Base-by-base conservation (phyloP, 352 stramenopile species). In the Halophytophthora batemanensis region DNA sequence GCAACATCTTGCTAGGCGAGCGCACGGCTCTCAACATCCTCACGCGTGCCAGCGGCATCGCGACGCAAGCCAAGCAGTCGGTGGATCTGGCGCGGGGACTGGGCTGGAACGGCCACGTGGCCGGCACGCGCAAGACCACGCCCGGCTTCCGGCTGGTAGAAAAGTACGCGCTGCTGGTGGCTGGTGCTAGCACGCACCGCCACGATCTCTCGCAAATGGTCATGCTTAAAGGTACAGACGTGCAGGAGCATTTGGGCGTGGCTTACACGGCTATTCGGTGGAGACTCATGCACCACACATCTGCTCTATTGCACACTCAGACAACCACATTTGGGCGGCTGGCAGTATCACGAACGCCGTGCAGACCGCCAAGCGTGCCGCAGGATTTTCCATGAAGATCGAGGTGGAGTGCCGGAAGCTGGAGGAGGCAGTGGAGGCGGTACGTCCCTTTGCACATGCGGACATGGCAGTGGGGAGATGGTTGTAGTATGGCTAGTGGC, bases 181-280 rank as follows among this genome's bases (percentile, higher is more conserved):
- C 95, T 6, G 97, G 96, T 22, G 88, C 83, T 35, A 83, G 80
- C 35, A 98, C 93, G 49, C 93, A 98, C 77, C 84, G 97, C 53
- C 79, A 99, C 57, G 96, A 99, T 76, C 71, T 99, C 22, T 98
- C 88, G 59, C 96, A 99, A 68, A 99, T 99, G 97, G 95, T 99
- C 36, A 99, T 99, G 97, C 83, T 99, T 42, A 99, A 99, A 70
- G 77, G 70, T 81, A 40, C n/a, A 40, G 14, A 21, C 2, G 33
- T 3, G 21, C 43, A 31, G 40, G n/a, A n/a, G 19, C 25, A 31
- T 2, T 25, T 7, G 33, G 1, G n/a, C n/a, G 6, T 39, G 29
- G 21, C n/a, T 37, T 15, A 14, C 5, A 28, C 19, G 38, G 28
- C 4, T 23, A 31, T 8, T 4, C 4, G 25, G 25, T 8, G 25